Evolutionary conservation across 768 basidiomycete genomes (phyloP).

Genomic region (Serendipita sp.): DNA sequence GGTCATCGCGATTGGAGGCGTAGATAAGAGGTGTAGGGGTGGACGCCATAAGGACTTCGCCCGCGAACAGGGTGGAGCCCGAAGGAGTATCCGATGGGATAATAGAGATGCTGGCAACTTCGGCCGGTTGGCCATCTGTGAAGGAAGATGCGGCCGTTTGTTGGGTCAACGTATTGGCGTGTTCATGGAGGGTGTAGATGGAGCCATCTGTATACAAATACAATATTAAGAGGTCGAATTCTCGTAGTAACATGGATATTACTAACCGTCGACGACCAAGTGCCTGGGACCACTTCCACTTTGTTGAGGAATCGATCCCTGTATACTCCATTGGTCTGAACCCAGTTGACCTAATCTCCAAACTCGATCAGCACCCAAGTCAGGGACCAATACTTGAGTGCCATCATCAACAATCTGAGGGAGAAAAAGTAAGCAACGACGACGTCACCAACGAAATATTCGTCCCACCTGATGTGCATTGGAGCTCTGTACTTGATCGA

Average conservation of each 20-base stretch:
- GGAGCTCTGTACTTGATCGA: background rate
- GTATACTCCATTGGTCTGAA: constrained; percentile 33
- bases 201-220: constrained; percentile 29
- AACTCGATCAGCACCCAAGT: constrained; percentile 62
- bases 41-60: constrained; percentile 36
- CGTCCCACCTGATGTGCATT: constrained; percentile 1
- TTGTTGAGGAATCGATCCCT: constrained; percentile 31
- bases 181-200: constrained; percentile 53
- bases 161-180: constrained; percentile 39
- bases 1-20: constrained; percentile 60
- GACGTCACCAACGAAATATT: background rate
- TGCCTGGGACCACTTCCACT: constrained; percentile 59
- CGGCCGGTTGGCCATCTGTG: background rate
- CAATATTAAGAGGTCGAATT: background rate
- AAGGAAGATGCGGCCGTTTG: constrained; percentile 27
- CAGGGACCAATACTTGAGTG: constrained; percentile 50
- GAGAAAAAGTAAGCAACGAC: background rate
- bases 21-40: constrained; percentile 39
- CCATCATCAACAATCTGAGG: constrained; percentile 12
- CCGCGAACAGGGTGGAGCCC: constrained; percentile 25
- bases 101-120: background rate
- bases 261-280: constrained; percentile 43
- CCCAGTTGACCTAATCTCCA: constrained; percentile 32
- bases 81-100: constrained; percentile 1
- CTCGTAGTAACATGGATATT: background rate